A percentile compares a stretch with the other conserved stretches of the same genome.
phyloP scores from a whole-genome alignment of 2,329 filamentous ascomycete species.

The Xylaria sp. region DNA sequence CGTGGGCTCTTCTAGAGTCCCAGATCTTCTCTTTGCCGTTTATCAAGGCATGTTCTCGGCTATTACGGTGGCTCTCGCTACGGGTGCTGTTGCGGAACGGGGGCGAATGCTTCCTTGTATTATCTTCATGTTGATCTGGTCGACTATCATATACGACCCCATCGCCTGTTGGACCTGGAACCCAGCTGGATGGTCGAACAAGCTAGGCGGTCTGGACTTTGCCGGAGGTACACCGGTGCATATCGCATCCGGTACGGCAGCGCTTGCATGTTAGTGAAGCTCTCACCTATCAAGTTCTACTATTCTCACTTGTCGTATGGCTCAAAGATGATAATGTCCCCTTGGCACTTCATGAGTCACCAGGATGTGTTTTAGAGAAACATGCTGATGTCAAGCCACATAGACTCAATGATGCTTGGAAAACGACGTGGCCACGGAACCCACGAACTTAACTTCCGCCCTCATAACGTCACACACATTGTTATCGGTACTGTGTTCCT shows the following conservation, averaged over 20 bases:
- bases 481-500: constrained; percentile 93
- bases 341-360: background rate
- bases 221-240: constrained; percentile 92
- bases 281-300: background rate
- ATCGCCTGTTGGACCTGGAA: constrained; percentile 98
- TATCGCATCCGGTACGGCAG: constrained; percentile 83
- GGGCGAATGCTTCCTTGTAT: constrained; percentile 89
- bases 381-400: constrained; percentile 29
- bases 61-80: constrained; percentile 86
- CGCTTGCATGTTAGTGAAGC: constrained; percentile 72
- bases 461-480: constrained; percentile 92
- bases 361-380: background rate
- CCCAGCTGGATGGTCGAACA: constrained; percentile 79
- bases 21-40: constrained; percentile 85
- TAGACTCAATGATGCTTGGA: constrained; percentile 86
- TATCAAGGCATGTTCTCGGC: constrained; percentile 91
- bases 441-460: constrained; percentile 88
- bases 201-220: constrained; percentile 86
- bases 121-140: constrained; percentile 94
- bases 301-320: background rate
- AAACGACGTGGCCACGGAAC: constrained; percentile 87
- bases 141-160: constrained; percentile 88
- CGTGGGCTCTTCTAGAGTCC: constrained; percentile 77
- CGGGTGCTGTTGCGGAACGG: constrained; percentile 86
- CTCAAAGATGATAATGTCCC: background rate